Percentiles rank a stretch among this genome's conserved stretches.
phyloP scores from a whole-genome alignment of 2,329 filamentous ascomycete species.

The Cercospora brassicicola region DNA sequence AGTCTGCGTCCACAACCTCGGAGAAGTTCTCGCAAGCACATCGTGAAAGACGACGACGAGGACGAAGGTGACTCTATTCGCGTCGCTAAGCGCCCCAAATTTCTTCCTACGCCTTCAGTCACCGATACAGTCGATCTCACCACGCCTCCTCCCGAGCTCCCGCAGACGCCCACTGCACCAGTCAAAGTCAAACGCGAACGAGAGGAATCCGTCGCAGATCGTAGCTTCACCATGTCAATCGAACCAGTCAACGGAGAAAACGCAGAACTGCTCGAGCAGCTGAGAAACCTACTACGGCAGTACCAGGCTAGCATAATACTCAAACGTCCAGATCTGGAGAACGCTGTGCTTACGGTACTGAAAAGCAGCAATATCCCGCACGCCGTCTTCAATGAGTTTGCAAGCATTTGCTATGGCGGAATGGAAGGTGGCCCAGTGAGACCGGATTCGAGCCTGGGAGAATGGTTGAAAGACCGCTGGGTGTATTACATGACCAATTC shows the following conservation, averaged over 20 bases:
- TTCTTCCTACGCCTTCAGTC: background rate
- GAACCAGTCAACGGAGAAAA: background rate
- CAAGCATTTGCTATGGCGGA: background rate
- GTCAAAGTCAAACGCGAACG: background rate
- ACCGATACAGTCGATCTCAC: background rate
- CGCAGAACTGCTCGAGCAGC: background rate
- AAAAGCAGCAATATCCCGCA: background rate
- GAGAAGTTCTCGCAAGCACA: constrained; percentile 7
- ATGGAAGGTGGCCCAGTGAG: background rate
- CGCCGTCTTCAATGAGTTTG: background rate
- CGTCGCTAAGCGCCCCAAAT: background rate
- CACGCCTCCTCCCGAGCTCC: background rate
- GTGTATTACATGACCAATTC: background rate
- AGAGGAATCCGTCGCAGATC: background rate
- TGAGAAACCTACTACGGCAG: background rate
- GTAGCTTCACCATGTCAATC: background rate
- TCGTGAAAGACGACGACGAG: background rate
- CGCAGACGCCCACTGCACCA: background rate
- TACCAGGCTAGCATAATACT: background rate
- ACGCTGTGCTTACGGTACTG: background rate
- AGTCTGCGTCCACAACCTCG: background rate
- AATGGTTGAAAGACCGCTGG: background rate
- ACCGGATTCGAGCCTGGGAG: background rate
- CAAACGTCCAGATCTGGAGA: background rate
- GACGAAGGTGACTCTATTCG: background rate